Percentiles rank a stretch among this genome's conserved stretches.
Evolutionary conservation across 176 grass and related monocot species (phyloP).

Genomic region (Zoysia japonica): DNA sequence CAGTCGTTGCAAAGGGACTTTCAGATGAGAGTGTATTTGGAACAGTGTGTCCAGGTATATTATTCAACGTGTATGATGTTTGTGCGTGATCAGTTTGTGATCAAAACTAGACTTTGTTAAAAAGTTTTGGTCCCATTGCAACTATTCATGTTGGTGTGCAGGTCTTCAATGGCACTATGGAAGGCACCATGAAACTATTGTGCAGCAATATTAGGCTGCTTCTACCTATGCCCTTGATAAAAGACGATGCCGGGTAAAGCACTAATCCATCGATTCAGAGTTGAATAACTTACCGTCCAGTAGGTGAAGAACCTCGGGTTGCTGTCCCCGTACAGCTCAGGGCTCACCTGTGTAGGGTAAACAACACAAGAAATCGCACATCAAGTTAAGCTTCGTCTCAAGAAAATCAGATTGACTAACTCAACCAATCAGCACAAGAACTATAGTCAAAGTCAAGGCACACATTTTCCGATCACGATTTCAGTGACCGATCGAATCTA

Average conservation of each 20-base stretch:
- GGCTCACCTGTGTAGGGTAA: constrained; percentile 65
- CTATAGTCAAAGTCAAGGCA: constrained; percentile 43
- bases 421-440: constrained; percentile 13
- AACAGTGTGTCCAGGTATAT: too few relatives aligned
- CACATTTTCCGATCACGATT: constrained; percentile 39
- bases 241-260: neutral
- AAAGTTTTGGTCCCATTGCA: neutral
- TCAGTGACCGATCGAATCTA: constrained; percentile 9
- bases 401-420: constrained; percentile 25
- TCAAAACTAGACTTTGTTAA: too few relatives aligned
- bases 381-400: constrained; percentile 23
- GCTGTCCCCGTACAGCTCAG: constrained; percentile 83
- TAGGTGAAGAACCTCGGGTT: constrained; percentile 95
- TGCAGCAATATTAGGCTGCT: neutral
- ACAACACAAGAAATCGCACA: neutral
- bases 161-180: too few relatives aligned
- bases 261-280: neutral
- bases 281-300: constrained; percentile 74
- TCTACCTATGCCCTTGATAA: neutral
- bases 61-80: too few relatives aligned
- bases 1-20: too few relatives aligned
- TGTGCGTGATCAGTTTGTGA: too few relatives aligned
- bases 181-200: neutral
- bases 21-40: too few relatives aligned
- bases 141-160: too few relatives aligned